These are phyloP conservation scores for Didymellaceae sp. DNA, from an alignment of 2,329 filamentous ascomycete genomes.

Conservation along the genomic window DNA sequence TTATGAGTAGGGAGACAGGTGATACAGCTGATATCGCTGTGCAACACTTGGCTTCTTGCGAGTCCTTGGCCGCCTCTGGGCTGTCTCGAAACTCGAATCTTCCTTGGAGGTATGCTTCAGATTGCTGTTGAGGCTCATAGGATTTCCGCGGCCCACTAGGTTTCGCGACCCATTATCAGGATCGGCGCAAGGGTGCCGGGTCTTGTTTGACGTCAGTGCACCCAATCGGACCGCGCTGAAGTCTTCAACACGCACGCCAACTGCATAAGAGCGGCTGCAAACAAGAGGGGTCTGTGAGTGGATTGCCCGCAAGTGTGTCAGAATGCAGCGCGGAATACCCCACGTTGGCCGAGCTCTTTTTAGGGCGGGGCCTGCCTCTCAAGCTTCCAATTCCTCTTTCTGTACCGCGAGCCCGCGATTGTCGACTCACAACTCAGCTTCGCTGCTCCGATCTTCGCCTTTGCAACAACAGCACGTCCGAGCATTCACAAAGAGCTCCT, in stretches of 20 bases:
- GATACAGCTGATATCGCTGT: slow-evolving; percentile 3
- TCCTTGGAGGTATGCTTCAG: neutral
- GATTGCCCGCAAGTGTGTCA: slow-evolving; percentile 16
- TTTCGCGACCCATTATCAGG: slow-evolving; percentile 15
- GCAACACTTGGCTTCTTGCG: slow-evolving; percentile 11
- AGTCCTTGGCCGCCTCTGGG: slow-evolving; percentile 1
- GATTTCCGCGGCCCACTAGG: slow-evolving; percentile 18
- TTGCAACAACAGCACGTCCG: slow-evolving; percentile 7
- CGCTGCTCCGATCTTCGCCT: slow-evolving; percentile 8
- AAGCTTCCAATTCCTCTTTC: slow-evolving; percentile 9
- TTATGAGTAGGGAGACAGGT: neutral
- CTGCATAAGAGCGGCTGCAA: slow-evolving; percentile 28
- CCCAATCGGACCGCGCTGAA: slow-evolving; percentile 35
- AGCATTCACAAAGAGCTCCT: slow-evolving; percentile 16
- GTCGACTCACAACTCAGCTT: slow-evolving; percentile 9
- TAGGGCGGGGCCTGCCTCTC: slow-evolving; percentile 13
- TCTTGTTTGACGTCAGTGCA: slow-evolving; percentile 31
- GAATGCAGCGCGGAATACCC: slow-evolving; percentile 31
- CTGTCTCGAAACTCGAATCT: neutral
- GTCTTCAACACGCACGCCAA: slow-evolving; percentile 28
- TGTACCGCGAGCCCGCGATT: neutral
- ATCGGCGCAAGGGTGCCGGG: slow-evolving; percentile 29
- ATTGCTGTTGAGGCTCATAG: slow-evolving; percentile 1
- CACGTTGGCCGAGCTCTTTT: slow-evolving; percentile 29
- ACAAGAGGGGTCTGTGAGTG: slow-evolving; percentile 17